Conservation (phyloP, 345 rosid species). For the Citrus medica region DNA sequence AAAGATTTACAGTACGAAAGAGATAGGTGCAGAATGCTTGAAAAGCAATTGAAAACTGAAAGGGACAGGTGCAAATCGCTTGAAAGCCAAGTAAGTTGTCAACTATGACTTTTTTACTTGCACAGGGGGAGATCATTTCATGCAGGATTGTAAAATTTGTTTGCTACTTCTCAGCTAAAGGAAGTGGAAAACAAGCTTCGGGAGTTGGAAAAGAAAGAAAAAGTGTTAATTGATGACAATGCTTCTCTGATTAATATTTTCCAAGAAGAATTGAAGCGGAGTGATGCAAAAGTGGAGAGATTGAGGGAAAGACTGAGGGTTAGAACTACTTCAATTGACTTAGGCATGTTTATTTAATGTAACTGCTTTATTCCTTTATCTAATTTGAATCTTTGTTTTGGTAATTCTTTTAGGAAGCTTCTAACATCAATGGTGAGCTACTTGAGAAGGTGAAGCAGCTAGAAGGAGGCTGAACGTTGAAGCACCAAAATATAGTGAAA, state of each 20-base stretch:
- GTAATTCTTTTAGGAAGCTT: slow-evolving; percentile 21
- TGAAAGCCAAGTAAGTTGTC: slow-evolving; percentile 31
- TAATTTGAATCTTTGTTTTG: not conserved
- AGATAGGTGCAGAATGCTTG: slow-evolving; percentile 25
- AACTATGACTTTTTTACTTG: not conserved
- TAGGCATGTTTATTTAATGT: not conserved
- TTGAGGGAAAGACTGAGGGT: slow-evolving; percentile 38
- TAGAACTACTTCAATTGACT: not conserved
- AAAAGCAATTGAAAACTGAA: slow-evolving; percentile 13
- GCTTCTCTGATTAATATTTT: slow-evolving; percentile 4
- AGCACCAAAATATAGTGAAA: not conserved
- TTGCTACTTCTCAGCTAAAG: slow-evolving; percentile 25
- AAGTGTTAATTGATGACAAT: slow-evolving; percentile 22
- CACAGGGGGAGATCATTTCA: not conserved
- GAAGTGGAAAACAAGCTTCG: slow-evolving; percentile 20
- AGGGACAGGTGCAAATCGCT: slow-evolving; percentile 24
- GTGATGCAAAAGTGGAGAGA: slow-evolving; percentile 26
- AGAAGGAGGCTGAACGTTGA: slow-evolving; percentile 12
- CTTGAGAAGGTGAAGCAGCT: slow-evolving; percentile 23
- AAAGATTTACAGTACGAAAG: slow-evolving; percentile 18
- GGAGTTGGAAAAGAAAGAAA: slow-evolving; percentile 7
- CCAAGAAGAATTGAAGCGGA: slow-evolving; percentile 31
- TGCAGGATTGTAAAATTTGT: not conserved
- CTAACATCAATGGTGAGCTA: slow-evolving; percentile 26
- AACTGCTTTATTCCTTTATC: not conserved